Evolutionary conservation across 2,329 filamentous ascomycete species (phyloP).

Genomic region (Cercospora zeina): DNA sequence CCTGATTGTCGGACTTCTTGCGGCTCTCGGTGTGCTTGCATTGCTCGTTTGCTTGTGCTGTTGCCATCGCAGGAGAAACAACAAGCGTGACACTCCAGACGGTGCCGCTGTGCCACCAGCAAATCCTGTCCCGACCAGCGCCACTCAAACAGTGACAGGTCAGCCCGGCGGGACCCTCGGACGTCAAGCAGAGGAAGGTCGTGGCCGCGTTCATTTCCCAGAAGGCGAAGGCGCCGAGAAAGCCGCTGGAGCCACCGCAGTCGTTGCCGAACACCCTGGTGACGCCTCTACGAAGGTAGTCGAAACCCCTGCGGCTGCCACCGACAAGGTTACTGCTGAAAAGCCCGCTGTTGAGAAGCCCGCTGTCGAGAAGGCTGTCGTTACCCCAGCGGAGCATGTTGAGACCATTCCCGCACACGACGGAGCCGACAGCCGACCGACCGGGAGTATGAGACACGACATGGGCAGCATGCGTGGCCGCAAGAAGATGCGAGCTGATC

Average conservation of each 20-base stretch:
- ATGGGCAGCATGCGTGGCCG: slow-evolving; percentile 32
- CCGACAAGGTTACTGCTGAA: slow-evolving; percentile 6
- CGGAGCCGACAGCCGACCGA: slow-evolving; percentile 23
- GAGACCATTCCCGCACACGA: slow-evolving; percentile 28
- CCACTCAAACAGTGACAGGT: not conserved
- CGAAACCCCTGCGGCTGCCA: not conserved
- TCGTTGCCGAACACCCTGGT: not conserved
- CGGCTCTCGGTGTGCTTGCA: not conserved
- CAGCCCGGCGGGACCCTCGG: slow-evolving; percentile 27
- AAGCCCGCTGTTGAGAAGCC: not conserved
- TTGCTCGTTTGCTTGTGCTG: slow-evolving; percentile 14
- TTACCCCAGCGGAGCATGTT: slow-evolving; percentile 19
- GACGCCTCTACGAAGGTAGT: not conserved
- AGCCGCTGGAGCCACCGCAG: not conserved
- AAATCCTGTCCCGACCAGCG: slow-evolving; percentile 12
- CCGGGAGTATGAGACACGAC: slow-evolving; percentile 26
- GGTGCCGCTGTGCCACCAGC: slow-evolving; percentile 1
- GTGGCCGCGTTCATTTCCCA: slow-evolving; percentile 30
- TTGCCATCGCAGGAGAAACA: slow-evolving; percentile 4
- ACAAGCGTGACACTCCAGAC: not conserved
- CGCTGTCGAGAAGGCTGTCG: slow-evolving; percentile 17
- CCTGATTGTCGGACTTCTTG: not conserved
- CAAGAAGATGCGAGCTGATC: slow-evolving; percentile 16
- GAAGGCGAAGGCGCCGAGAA: slow-evolving; percentile 11
- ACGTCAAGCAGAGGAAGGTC: slow-evolving; percentile 35